These are phyloP conservation scores for Hyphodiscus hymeniophilus DNA, from an alignment of 495 filamentous ascomycete species.

Conservation along the genomic window DNA sequence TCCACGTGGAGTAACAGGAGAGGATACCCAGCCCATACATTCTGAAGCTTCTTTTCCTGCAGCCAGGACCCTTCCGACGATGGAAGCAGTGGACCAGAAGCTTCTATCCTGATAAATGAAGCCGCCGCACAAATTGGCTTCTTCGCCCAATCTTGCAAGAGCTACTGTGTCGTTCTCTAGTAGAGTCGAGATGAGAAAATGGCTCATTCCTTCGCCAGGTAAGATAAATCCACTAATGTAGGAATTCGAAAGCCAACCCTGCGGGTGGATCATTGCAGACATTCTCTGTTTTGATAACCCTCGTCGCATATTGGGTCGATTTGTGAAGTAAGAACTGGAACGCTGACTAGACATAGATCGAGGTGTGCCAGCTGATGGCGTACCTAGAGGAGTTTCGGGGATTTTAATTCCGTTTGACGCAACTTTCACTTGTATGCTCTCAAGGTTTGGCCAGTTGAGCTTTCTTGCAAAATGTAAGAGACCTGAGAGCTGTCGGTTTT, in stretches of 20 bases:
- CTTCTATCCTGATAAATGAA: slow-evolving; percentile 62
- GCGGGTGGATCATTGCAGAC: slow-evolving; percentile 38
- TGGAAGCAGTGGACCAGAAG: slow-evolving; percentile 76
- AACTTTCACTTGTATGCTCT: slow-evolving; percentile 10
- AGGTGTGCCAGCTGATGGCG: slow-evolving; percentile 16
- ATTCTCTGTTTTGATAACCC: slow-evolving; percentile 28
- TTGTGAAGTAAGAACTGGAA: slow-evolving; percentile 23
- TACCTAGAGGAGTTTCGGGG: slow-evolving; percentile 8
- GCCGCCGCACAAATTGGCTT: slow-evolving; percentile 69
- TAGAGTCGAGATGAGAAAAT: slow-evolving; percentile 71
- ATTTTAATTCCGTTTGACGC: slow-evolving; percentile 13
- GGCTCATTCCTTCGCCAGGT: slow-evolving; percentile 63
- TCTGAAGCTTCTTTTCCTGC: slow-evolving; percentile 56
- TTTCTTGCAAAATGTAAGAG: slow-evolving; percentile 49
- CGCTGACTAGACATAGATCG: slow-evolving; percentile 16
- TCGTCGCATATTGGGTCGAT: slow-evolving; percentile 11
- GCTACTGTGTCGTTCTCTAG: slow-evolving; percentile 67
- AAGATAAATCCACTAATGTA: slow-evolving; percentile 74
- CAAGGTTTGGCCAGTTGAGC: slow-evolving; percentile 43
- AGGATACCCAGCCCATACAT: slow-evolving; percentile 73
- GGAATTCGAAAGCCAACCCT: slow-evolving; percentile 74
- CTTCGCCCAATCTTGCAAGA: slow-evolving; percentile 54
- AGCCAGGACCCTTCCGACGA: slow-evolving; percentile 69
- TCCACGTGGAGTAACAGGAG: slow-evolving; percentile 42
- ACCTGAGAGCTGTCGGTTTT: slow-evolving; percentile 43